phyloP scores from a whole-genome alignment of 2,329 filamentous ascomycete genomes.

The Nemania sp. region DNA sequence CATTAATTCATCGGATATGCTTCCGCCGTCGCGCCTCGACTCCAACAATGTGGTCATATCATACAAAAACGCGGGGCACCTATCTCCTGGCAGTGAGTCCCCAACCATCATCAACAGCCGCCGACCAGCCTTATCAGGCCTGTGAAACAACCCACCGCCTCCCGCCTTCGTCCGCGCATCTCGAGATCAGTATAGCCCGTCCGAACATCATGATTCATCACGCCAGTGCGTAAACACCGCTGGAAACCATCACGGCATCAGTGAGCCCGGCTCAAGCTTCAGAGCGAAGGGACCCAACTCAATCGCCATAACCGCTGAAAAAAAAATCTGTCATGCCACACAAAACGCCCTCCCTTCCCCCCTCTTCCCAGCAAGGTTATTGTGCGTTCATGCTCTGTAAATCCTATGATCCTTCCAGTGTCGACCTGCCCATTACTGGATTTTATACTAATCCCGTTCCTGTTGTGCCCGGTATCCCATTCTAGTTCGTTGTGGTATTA shows the following conservation, averaged over 20 bases:
- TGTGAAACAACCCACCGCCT: neutral
- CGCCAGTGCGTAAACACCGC: neutral
- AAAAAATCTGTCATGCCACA: conserved; percentile 7
- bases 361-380: too few relatives aligned
- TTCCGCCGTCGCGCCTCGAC: neutral
- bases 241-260: neutral
- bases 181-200: neutral
- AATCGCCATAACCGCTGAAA: conserved; percentile 10
- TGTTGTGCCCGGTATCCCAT: conserved; percentile 1
- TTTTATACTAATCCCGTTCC: neutral
- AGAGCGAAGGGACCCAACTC: conserved; percentile 1
- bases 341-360: neutral
- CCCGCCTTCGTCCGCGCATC: neutral
- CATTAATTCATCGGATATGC: conserved; percentile 13
- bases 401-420: conserved; percentile 3
- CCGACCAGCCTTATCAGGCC: too few relatives aligned
- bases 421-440: neutral
- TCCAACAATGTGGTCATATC: neutral
- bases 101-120: too few relatives aligned
- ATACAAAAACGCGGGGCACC: conserved; percentile 13
- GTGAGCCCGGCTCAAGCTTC: conserved; percentile 16
- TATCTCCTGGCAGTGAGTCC: neutral
- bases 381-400: neutral
- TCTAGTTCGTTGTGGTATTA: conserved; percentile 13
- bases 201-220: conserved; percentile 16